phyloP scores from a whole-genome alignment of 2,329 filamentous ascomycete species.

The Arthroderma sp. region DNA sequence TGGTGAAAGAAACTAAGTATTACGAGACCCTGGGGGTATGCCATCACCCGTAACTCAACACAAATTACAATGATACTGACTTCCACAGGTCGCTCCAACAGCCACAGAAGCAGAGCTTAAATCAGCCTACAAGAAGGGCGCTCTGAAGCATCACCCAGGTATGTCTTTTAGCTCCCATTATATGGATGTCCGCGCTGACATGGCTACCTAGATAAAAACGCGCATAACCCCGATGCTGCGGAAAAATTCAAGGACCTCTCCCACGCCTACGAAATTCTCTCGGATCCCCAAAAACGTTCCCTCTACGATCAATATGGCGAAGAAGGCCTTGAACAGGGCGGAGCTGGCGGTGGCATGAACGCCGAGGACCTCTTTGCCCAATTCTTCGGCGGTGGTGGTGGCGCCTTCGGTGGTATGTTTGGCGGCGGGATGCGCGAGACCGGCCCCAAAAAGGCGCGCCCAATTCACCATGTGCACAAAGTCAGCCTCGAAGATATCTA shows the following conservation, averaged over 20 bases:
- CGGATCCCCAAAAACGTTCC: slow-evolving; percentile 78
- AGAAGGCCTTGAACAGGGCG: slow-evolving; percentile 79
- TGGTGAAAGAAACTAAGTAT: slow-evolving; percentile 42
- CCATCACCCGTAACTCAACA: background rate
- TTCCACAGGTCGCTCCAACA: slow-evolving; percentile 57
- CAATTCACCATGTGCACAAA: slow-evolving; percentile 97
- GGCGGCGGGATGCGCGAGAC: slow-evolving; percentile 65
- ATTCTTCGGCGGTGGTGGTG: slow-evolving; percentile 69
- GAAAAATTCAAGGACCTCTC: slow-evolving; percentile 99
- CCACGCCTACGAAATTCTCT: slow-evolving; percentile 88
- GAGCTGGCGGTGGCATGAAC: slow-evolving; percentile 74
- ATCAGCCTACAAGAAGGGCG: slow-evolving; percentile 88
- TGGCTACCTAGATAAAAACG: slow-evolving; percentile 69
- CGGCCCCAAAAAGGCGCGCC: slow-evolving; percentile 82
- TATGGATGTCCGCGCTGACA: slow-evolving; percentile 3
- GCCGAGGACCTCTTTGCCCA: slow-evolving; percentile 93
- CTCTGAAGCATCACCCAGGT: slow-evolving; percentile 80
- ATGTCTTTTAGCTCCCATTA: slow-evolving; percentile 38
- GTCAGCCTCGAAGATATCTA: slow-evolving; percentile 97
- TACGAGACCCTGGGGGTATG: slow-evolving; percentile 40
- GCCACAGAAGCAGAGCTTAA: slow-evolving; percentile 80
- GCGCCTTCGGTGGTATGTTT: slow-evolving; percentile 65
- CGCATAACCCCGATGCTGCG: slow-evolving; percentile 79
- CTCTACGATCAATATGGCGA: slow-evolving; percentile 97
- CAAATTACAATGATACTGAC: slow-evolving; percentile 1